phyloP scores from a whole-genome alignment of 164 flowering plant species.

The Echeveria elegans region DNA sequence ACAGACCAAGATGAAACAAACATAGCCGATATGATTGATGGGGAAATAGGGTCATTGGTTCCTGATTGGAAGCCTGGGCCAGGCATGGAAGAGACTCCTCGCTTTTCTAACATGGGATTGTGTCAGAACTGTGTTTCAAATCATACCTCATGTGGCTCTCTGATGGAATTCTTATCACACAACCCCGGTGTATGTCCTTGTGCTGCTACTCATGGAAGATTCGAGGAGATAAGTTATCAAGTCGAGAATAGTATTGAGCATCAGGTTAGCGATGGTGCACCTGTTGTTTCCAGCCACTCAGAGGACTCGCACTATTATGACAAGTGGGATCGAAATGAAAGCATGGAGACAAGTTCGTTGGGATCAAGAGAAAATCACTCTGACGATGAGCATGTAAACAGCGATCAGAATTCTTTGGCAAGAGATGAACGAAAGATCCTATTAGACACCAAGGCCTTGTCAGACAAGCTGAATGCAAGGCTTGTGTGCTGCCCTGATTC shows the following conservation, averaged over 20 bases:
- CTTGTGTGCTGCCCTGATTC: conserved; percentile 12
- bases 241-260: conserved; percentile 44
- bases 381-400: conserved; percentile 26
- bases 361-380: conserved; percentile 35
- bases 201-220: conserved; percentile 70
- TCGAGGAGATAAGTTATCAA: conserved; percentile 64
- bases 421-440: conserved; percentile 11
- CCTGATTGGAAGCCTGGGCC: conserved; percentile 49
- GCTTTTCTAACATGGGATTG: conserved; percentile 17
- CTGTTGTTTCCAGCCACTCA: conserved; percentile 20
- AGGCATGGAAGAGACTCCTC: conserved; percentile 35
- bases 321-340: conserved; percentile 33
- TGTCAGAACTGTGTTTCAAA: conserved; percentile 40
- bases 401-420: conserved; percentile 4
- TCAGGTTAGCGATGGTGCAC: conserved; percentile 26
- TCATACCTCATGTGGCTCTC: conserved; percentile 40
- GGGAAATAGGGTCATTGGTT: conserved; percentile 39
- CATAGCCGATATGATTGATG: conserved; percentile 52
- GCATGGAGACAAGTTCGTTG: conserved; percentile 35
- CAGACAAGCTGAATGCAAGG: neutral
- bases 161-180: conserved; percentile 28
- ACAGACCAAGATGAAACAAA: conserved; percentile 43
- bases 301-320: conserved; percentile 25
- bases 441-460: conserved; percentile 2
- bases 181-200: conserved; percentile 33